Base-by-base conservation (phyloP, 1,284 basidiomycete species). In the Pulveroboletus sp. region DNA sequence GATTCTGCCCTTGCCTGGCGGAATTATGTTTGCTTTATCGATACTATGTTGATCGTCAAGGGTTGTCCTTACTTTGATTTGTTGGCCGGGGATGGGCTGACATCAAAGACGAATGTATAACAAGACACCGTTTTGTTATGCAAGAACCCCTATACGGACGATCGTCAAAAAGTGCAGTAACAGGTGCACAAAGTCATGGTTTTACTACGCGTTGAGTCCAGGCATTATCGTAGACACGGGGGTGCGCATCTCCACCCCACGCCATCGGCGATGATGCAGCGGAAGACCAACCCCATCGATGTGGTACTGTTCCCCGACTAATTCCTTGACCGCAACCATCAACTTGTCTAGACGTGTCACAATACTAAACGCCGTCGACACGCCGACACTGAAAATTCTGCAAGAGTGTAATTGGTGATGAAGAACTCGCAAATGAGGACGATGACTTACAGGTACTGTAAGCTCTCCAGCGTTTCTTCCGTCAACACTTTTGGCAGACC, bases 281-380 rank as follows among this genome's bases (percentile, higher is more conserved):
- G 69, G 70, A 52, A 77, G 65, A 26, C 81, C 84, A n/a, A 89
- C 72, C 1, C 88, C 88, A 53, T 85, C 81, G 17, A 91, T 88
- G 65, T 90, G 86, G 64, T 89, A 91, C 62, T 88, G 87, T 68
- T 92, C 89, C 0, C 90, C 89, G 0, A 92, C 90, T 48, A 92
- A 75, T 67, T 91, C 87, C 67, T 92, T 92, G 17, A 83, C 81
- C 2, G 88, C 88, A 2, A 91, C 65, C 86, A 91, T 90, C 46
- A 92, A 72, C 55, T 82, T 76, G 63, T 92, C 91, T 39, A 92
- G 71, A 6, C 86, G 77, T 14, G 80, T 80, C 31, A 92, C 75
- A 49, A 92, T 81, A 0, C 81, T 80, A 60, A 83, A 91, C 0
- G 86, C 77, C 2, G 86, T 88, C 0, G 86, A 81, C 26, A 89